A percentile compares a stretch with the other conserved stretches of the same genome.
phyloP scores from a whole-genome alignment of 352 stramenopile genomes.

The Phytophthora parvispora region DNA sequence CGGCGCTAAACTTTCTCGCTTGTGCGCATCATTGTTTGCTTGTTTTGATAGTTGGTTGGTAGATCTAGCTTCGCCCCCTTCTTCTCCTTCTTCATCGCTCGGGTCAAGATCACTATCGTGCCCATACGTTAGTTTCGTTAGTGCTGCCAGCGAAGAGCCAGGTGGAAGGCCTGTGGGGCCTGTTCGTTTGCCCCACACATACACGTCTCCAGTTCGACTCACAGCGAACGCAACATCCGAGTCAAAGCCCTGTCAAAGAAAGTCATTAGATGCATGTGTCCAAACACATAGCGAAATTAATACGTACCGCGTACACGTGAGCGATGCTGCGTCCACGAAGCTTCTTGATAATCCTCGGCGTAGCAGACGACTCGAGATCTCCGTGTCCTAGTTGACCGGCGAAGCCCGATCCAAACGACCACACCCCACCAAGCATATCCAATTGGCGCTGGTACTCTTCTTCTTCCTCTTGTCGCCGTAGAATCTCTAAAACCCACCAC shows the following conservation, averaged over 20 bases:
- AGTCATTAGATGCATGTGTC: neutral
- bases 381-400: conserved; percentile 80
- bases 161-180: conserved; percentile 65
- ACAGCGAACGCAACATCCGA: conserved; percentile 85
- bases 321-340: conserved; percentile 71
- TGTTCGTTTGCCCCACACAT: conserved; percentile 79
- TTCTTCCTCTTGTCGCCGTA: conserved; percentile 63
- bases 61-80: neutral
- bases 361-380: conserved; percentile 66
- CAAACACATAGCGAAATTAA: conserved; percentile 4
- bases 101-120: conserved; percentile 63
- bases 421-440: conserved; percentile 86
- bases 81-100: conserved; percentile 41
- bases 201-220: conserved; percentile 76
- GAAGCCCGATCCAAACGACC: conserved; percentile 83
- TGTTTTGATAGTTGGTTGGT: neutral
- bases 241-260: conserved; percentile 70
- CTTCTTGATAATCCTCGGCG: conserved; percentile 73
- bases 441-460: conserved; percentile 77
- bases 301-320: conserved; percentile 79
- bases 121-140: conserved; percentile 54
- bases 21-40: conserved; percentile 2
- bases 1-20: neutral
- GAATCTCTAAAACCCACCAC: conserved; percentile 53
- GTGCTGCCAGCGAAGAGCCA: conserved; percentile 34